Conservation (phyloP, 1,284 basidiomycete species). For the Xerocomus cyaneibrunnescens region DNA sequence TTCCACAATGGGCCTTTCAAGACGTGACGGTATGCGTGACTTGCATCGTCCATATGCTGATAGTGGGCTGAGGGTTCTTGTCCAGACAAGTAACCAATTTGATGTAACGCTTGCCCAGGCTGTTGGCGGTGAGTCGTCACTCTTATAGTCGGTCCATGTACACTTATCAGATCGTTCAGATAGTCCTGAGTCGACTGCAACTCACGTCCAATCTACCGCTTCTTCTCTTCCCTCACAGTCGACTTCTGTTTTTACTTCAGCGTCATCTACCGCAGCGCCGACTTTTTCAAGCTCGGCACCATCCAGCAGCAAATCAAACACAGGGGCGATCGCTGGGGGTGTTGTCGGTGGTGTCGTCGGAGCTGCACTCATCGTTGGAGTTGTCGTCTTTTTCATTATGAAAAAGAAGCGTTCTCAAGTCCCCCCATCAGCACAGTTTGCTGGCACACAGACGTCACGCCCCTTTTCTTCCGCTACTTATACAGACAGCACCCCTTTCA, state of each 20-base stretch:
- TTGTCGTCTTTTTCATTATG: slow-evolving; percentile 27
- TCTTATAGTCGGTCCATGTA: too few relatives aligned
- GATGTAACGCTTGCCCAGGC: slow-evolving; percentile 21
- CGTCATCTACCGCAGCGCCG: slow-evolving; percentile 5
- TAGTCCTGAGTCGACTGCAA: slow-evolving; percentile 30
- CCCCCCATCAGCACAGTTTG: slow-evolving; percentile 16
- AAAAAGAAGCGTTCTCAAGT: slow-evolving; percentile 29
- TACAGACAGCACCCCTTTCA: slow-evolving; percentile 8
- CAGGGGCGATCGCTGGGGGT: slow-evolving; percentile 35
- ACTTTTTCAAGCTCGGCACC: not conserved
- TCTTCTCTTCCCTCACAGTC: slow-evolving; percentile 1
- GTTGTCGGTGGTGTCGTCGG: slow-evolving; percentile 41
- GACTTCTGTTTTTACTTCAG: not conserved
- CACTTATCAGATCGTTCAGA: slow-evolving; percentile 18
- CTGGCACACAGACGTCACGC: not conserved
- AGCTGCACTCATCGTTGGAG: slow-evolving; percentile 29
- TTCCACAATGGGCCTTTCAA: slow-evolving; percentile 36
- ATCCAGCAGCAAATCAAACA: slow-evolving; percentile 4
- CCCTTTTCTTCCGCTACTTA: slow-evolving; percentile 2
- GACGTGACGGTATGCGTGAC: slow-evolving; percentile 28
- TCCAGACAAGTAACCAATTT: slow-evolving; percentile 22
- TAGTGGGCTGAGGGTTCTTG: not conserved
- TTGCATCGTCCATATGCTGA: not conserved
- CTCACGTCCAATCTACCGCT: slow-evolving; percentile 20
- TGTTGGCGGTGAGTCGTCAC: slow-evolving; percentile 25